Conservation (phyloP, 2,329 filamentous ascomycete species). For the Aquanectria penicillioides region DNA sequence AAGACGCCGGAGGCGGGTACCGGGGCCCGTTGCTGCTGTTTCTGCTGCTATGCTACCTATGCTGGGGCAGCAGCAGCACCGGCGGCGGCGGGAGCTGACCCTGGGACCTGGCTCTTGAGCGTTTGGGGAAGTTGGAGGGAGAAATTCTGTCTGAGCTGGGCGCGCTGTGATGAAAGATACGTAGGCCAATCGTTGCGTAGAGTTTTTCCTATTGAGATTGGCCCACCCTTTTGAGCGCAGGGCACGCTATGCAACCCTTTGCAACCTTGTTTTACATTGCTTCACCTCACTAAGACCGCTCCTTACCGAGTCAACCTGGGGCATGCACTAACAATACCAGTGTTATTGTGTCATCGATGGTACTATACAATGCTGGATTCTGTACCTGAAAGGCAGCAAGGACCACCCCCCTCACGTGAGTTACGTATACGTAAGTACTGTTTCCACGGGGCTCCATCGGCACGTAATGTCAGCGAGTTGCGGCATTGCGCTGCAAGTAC, state of each 20-base stretch:
- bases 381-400: not conserved
- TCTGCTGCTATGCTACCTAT: too few species aligned
- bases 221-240: constrained; percentile 9
- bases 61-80: too few species aligned
- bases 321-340: constrained; percentile 16
- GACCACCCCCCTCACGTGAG: constrained; percentile 4
- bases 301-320: constrained; percentile 29
- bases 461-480: not conserved
- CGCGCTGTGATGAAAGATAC: not conserved
- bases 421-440: constrained; percentile 39
- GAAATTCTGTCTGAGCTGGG: not conserved
- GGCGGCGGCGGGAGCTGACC: not conserved
- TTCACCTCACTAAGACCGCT: constrained; percentile 27
- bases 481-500: not conserved
- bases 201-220: constrained; percentile 14
- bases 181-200: constrained; percentile 19
- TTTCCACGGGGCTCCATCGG: constrained; percentile 1
- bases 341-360: constrained; percentile 41
- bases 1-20: constrained; percentile 24
- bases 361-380: constrained; percentile 19
- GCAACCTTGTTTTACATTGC: constrained; percentile 19
- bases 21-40: constrained; percentile 21
- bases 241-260: constrained; percentile 35
- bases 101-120: constrained; percentile 13
- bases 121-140: constrained; percentile 30